Base-by-base conservation (phyloP, 139 green algal species). In the Coccomyxa sp. region DNA sequence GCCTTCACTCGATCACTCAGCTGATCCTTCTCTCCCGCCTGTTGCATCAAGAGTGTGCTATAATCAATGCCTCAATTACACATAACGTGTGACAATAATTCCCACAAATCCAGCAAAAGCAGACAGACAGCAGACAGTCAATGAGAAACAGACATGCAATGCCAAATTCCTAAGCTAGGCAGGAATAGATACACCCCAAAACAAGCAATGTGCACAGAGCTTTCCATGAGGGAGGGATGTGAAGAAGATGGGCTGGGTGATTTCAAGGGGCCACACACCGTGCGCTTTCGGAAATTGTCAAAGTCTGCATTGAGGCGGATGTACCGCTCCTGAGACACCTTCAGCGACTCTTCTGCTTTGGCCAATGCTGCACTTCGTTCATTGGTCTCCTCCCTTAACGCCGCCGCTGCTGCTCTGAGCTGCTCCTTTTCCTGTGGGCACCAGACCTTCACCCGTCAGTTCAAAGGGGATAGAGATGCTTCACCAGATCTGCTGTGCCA, bases 221-320 rank as follows among this genome's bases (percentile, higher is more conserved):
- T 11, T 51, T 51, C 38, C 38, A 51, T 51, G 38, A 51, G 7
- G 7, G 7, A 51, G 38, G 3, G 38, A 11, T 51, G 38, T 51
- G 38, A 51, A 51, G n/a, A 51, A 51, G 38, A 51, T 51, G 38
- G 38, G 38, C 38, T 51, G 38, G n/a, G 38, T 51, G 38, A 7
- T 51, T 3, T 51, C 38, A 51, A 51, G 67, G 51, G 28, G 71
- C 32, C 71, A 76, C 21, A 23, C 32, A 80, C 78, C 71, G 91
- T 94, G 74, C 97, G 90, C 83, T 98, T 96, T 63, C 95, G 89
- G 93, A 98, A 99, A 90, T 99, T 99, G n/a, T 99, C 97, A 90
- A 99, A 99, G 86, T 99, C 97, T 16, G 97, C 97, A 60, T 89
- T 94, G 63, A 99, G 91, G 7, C 97, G 90, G 58, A 99, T 82